Evolutionary conservation across 306 rosid genomes (phyloP).

Genomic region (Quercus robur): DNA sequence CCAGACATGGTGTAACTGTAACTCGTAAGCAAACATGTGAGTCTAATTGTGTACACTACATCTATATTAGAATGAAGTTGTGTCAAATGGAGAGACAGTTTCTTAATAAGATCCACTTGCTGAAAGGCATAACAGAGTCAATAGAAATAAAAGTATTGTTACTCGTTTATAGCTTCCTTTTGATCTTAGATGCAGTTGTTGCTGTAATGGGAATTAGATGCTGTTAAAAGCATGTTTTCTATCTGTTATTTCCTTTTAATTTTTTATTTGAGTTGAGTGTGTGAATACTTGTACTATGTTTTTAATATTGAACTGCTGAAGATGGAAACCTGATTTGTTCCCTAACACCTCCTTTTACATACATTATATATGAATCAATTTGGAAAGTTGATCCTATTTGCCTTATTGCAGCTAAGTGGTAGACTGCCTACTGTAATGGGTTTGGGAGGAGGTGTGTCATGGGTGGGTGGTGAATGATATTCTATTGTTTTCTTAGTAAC

Average conservation of each 20-base stretch:
- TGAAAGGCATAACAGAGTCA: background rate
- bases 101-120: background rate
- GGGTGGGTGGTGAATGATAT: background rate
- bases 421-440: slow-evolving; percentile 7
- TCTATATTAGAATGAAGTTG: background rate
- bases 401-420: slow-evolving; percentile 15
- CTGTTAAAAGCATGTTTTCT: background rate
- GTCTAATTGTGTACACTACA: background rate
- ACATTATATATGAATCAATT: background rate
- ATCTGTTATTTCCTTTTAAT: background rate
- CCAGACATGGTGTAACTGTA: background rate
- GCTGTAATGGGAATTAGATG: background rate
- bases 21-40: background rate
- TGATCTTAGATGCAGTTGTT: background rate
- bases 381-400: background rate
- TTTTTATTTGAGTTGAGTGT: background rate
- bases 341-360: background rate
- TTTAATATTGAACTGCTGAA: background rate
- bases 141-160: background rate
- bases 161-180: background rate
- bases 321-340: background rate
- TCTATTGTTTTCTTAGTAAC: background rate
- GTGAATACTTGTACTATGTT: background rate
- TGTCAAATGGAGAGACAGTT: background rate
- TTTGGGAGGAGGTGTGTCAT: background rate